A percentile compares a stretch with the other conserved stretches of the same genome.
phyloP scores from a whole-genome alignment of 2,329 filamentous ascomycete genomes.

The Fusarium stilboides region DNA sequence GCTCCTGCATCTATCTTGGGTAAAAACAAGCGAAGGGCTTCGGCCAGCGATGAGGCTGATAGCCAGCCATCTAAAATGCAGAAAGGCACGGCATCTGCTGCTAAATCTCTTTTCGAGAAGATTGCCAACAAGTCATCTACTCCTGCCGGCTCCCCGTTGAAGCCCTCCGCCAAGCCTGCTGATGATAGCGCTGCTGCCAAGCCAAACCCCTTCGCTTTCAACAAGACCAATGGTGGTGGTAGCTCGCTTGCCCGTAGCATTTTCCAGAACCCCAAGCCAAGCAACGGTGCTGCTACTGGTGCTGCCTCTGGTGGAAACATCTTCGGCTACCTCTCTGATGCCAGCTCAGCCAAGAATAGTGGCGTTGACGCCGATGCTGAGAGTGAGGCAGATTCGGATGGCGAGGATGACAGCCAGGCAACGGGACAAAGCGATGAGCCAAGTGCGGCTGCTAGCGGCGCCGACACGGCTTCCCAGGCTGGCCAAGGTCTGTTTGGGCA shows the following conservation, averaged over 20 bases:
- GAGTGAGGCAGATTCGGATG: slow-evolving; percentile 62
- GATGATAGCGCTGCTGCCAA: slow-evolving; percentile 52
- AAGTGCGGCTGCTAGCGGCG: slow-evolving; percentile 60
- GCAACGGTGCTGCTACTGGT: slow-evolving; percentile 38
- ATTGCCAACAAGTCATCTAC: slow-evolving; percentile 67
- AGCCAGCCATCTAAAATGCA: slow-evolving; percentile 66
- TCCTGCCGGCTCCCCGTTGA: slow-evolving; percentile 53
- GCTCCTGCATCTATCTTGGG: slow-evolving; percentile 51
- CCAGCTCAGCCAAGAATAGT: slow-evolving; percentile 69
- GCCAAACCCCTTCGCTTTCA: slow-evolving; percentile 53
- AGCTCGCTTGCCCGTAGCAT: slow-evolving; percentile 59
- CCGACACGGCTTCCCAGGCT: slow-evolving; percentile 57
- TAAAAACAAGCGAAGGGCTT: slow-evolving; percentile 70
- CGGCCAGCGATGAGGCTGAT: slow-evolving; percentile 62
- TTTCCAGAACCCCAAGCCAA: slow-evolving; percentile 59
- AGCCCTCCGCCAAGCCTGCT: slow-evolving; percentile 50
- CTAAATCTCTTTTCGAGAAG: slow-evolving; percentile 71
- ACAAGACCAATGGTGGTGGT: slow-evolving; percentile 56
- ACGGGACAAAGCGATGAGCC: slow-evolving; percentile 61
- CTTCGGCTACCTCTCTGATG: slow-evolving; percentile 73
- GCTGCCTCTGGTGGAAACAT: slow-evolving; percentile 62
- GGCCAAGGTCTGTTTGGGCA: slow-evolving; percentile 48
- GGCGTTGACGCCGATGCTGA: slow-evolving; percentile 65
- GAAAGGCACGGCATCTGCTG: slow-evolving; percentile 67
- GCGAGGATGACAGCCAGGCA: slow-evolving; percentile 59